Base-by-base conservation (phyloP, 306 rosid genomes). In the Neltuma alba region DNA sequence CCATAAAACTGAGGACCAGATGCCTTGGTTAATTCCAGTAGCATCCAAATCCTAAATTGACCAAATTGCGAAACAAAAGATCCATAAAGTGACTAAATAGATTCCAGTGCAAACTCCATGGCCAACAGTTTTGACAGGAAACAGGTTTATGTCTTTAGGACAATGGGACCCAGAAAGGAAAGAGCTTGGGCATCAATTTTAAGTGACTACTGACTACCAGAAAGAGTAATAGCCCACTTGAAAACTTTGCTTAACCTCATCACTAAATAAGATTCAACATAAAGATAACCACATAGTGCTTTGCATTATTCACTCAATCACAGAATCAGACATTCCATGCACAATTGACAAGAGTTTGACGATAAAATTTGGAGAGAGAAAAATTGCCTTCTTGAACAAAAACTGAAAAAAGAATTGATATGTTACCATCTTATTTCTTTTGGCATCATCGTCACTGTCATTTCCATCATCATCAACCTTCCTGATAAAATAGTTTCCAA, bases 401-500 rank as follows among this genome's bases (percentile, higher is more conserved):
- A 38, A 16, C 31, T 9, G 34, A 50, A 50, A n/a, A 48, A 48
- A 60, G 27, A 23, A 13, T 20, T 7, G 50, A 70, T 54, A 33
- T 28, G 69, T 79, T 74, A 85, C 88, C 85, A 41, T 65, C 75
- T 78, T 89, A 81, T 21, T 77, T 84, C 72, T 83, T 74, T 83
- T 87, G 27, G 79, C 37, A 66, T 85, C 93, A 30, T 85, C 91
- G 34, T 85, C 89, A 25, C 89, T 83, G 42, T 82, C 88, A 72
- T 81, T 81, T 64, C 76, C 88, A 41, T 87, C 85, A 8, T 75
- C 88, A 36, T 82, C 88, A 1, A 74, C 79, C 79, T 86, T 88
- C 88, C 92, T 68, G 73, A 25, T 40, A 21, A 68, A 68, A 21
- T 13, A 76, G 68, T 81, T 31, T 69, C 54, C 25, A 78, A 48